Conservation (phyloP, 177 flowering plant genomes). For the Tripterygium wilfordii region DNA sequence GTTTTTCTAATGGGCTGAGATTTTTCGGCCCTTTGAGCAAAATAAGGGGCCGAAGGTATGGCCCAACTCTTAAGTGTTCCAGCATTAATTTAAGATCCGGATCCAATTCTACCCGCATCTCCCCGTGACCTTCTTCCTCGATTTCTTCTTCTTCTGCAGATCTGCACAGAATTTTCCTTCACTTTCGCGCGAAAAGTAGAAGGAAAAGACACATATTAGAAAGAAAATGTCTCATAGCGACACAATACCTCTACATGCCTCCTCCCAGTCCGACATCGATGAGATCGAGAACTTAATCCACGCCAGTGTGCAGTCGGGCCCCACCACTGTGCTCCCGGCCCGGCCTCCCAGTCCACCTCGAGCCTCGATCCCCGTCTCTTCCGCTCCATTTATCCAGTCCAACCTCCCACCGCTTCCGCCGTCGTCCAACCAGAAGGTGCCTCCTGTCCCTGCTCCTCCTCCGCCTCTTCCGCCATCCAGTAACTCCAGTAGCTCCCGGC, state of each 20-base stretch:
- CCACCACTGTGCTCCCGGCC: conserved; percentile 68
- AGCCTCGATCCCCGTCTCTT: conserved; percentile 72
- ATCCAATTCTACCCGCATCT: no score
- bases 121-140: no score
- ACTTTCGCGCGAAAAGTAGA: no score
- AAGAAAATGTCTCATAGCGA: conserved; percentile 55
- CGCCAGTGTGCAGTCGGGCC: conserved; percentile 53
- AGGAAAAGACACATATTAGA: not conserved
- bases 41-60: no score
- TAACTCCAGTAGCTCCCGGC: conserved; percentile 4
- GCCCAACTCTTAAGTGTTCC: no score
- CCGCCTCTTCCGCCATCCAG: conserved; percentile 30
- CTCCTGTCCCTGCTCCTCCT: conserved; percentile 26
- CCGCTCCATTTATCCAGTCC: conserved; percentile 66
- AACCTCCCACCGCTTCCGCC: conserved; percentile 38
- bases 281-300: conserved; percentile 92
- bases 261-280: conserved; percentile 94
- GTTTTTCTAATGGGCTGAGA: no score
- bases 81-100: no score
- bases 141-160: no score
- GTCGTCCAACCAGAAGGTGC: conserved; percentile 19
- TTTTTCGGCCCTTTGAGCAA: no score
- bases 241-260: conserved; percentile 62
- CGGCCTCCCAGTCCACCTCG: conserved; percentile 78
- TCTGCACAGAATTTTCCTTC: no score